phyloP scores from a whole-genome alignment of 495 filamentous ascomycete species.

The Xylaria curta region DNA sequence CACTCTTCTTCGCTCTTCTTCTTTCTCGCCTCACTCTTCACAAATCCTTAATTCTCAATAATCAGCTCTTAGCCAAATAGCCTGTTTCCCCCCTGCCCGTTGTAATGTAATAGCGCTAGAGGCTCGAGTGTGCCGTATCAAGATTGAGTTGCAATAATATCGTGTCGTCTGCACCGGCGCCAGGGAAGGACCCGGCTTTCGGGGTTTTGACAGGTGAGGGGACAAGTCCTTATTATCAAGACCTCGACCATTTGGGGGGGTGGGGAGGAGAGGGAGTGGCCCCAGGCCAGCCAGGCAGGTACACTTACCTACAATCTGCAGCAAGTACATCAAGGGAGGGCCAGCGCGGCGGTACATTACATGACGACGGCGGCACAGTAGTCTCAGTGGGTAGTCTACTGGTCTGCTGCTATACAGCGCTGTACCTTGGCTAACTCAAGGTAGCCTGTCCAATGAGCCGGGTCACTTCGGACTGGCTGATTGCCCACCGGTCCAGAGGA shows the following conservation, averaged over 20 bases:
- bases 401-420: not conserved
- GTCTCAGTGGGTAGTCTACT: not conserved
- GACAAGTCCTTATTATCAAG: constrained; percentile 27
- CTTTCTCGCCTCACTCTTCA: not conserved
- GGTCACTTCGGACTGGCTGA: not conserved
- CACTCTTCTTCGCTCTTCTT: not conserved
- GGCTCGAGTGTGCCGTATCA: constrained; percentile 11
- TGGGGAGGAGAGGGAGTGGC: constrained; percentile 5
- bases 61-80: not conserved
- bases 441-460: not conserved
- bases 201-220: constrained; percentile 28
- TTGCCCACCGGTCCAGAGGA: constrained; percentile 4
- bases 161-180: constrained; percentile 19
- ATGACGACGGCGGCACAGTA: constrained; percentile 1
- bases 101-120: not conserved
- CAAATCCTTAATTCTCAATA: not conserved
- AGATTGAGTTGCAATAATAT: not conserved
- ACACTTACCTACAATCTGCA: not conserved
- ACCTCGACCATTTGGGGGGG: constrained; percentile 8
- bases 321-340: not conserved
- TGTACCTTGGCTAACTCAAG: constrained; percentile 7
- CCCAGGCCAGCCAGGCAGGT: not conserved
- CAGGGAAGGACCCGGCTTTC: constrained; percentile 30
- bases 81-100: not conserved
- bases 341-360: constrained; percentile 8